These are phyloP conservation scores for Fonsecaea nubica DNA, from an alignment of 2,329 filamentous ascomycete genomes.

Conservation along the genomic window DNA sequence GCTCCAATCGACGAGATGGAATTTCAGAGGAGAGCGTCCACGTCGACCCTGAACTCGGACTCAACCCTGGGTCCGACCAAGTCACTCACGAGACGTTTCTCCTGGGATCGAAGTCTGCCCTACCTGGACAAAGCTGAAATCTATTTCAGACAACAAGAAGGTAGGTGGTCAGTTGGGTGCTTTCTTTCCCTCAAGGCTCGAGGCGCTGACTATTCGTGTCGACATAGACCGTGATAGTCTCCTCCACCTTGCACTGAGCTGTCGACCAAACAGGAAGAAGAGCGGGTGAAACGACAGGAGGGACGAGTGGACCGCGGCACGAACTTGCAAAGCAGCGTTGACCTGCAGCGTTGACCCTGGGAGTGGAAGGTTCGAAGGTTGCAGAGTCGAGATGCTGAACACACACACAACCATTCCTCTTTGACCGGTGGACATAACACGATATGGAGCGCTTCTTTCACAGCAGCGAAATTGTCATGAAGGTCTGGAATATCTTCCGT, in stretches of 20 bases:
- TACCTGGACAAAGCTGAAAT: conserved; percentile 17
- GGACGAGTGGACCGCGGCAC: background rate
- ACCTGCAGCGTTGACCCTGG: background rate
- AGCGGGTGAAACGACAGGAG: background rate
- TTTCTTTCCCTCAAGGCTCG: background rate
- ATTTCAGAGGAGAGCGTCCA: conserved; percentile 13
- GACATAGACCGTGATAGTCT: conserved; percentile 20
- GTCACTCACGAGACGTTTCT: conserved; percentile 16
- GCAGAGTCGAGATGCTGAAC: no score
- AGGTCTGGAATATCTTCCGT: no score
- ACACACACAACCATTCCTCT: no score
- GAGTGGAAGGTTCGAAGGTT: no score
- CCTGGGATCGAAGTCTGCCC: conserved; percentile 14
- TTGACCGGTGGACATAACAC: no score
- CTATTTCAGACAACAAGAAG: conserved; percentile 11
- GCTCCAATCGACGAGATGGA: conserved; percentile 12
- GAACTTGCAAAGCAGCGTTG: background rate
- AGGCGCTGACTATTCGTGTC: background rate
- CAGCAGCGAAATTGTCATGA: no score
- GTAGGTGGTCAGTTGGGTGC: conserved; percentile 4
- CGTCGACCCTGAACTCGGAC: conserved; percentile 6
- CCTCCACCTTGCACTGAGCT: conserved; percentile 14
- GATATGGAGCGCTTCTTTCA: no score
- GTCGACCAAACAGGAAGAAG: conserved; percentile 10
- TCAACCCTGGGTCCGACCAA: conserved; percentile 6